These are phyloP conservation scores for Dissophora ornata DNA, from an alignment of 192 early-diverging fungal genomes.

Conservation along the genomic window DNA sequence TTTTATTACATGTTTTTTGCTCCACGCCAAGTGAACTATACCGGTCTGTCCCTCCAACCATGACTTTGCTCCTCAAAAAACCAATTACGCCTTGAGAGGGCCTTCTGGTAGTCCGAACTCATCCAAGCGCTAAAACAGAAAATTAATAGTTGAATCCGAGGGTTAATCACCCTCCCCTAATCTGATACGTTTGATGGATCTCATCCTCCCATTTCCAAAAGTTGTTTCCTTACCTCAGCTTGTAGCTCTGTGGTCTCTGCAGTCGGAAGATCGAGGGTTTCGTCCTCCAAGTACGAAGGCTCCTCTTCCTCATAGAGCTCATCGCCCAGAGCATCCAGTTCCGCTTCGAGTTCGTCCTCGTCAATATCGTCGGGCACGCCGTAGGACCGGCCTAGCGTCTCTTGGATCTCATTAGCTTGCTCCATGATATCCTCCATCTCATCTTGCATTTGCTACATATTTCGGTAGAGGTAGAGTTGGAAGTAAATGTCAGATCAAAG, in stretches of 20 bases:
- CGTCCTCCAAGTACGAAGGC: conserved; percentile 89
- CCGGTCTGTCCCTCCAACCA: too few species aligned
- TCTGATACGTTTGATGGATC: too few species aligned
- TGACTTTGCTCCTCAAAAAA: too few species aligned
- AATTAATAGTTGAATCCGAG: neutral
- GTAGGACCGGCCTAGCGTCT: conserved; percentile 92
- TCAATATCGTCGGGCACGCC: conserved; percentile 95
- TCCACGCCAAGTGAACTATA: too few species aligned
- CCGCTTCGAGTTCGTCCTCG: conserved; percentile 98
- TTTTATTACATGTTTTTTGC: too few species aligned
- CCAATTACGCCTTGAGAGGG: conserved; percentile 59
- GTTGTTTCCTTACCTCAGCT: conserved; percentile 53
- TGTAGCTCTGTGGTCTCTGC: conserved; percentile 59
- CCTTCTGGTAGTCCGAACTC: conserved; percentile 65
- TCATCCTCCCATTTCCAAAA: neutral
- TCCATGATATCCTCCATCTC: conserved; percentile 99
- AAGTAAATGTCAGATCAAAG: neutral
- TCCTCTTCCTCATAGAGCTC: conserved; percentile 86
- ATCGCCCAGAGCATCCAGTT: conserved; percentile 96
- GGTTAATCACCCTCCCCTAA: too few species aligned
- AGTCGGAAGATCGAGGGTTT: conserved; percentile 60
- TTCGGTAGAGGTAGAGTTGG: too few species aligned
- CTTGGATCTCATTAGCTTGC: conserved; percentile 97
- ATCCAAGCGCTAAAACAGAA: conserved; percentile 55
- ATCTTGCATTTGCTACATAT: conserved; percentile 86